Percentiles rank a stretch among this genome's conserved stretches.
These are phyloP conservation scores for Selaginella moellendorffii DNA, from an alignment of 75 land plant genomes.

Conservation along the genomic window DNA sequence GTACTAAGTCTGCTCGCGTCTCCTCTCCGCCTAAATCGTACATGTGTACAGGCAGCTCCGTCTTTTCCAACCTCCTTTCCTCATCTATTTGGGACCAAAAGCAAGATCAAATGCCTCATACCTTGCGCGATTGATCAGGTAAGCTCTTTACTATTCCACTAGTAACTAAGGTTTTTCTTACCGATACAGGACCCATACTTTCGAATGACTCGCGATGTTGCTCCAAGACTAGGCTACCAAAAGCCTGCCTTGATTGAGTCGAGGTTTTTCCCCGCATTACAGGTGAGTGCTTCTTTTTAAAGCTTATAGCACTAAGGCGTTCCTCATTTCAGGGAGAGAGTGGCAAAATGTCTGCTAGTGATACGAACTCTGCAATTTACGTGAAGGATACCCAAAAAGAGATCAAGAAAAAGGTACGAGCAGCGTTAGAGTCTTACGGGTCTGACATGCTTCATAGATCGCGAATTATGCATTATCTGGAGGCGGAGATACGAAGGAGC, in stretches of 20 bases:
- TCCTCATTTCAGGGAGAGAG: conserved; percentile 60
- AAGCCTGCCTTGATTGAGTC: conserved; percentile 91
- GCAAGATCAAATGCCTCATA: conserved; percentile 67
- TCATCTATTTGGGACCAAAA: conserved; percentile 66
- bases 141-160: not conserved
- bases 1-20: conserved; percentile 21
- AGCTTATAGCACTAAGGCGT: too few species aligned
- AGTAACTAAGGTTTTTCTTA: not conserved
- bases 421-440: not conserved
- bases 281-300: conserved; percentile 35
- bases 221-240: conserved; percentile 76
- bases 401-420: conserved; percentile 68
- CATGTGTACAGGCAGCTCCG: conserved; percentile 67
- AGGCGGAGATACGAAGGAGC: conserved; percentile 72
- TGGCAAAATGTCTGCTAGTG: conserved; percentile 97
- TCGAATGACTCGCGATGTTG: conserved; percentile 95
- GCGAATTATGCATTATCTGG: conserved; percentile 84
- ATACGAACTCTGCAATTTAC: conserved; percentile 86
- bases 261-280: conserved; percentile 81
- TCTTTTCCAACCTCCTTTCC: conserved; percentile 95
- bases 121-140: conserved; percentile 99
- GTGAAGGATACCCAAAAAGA: conserved; percentile 72
- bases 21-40: not conserved
- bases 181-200: conserved; percentile 86
- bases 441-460: conserved; percentile 27